These are phyloP conservation scores for Clavaria fumosa DNA, from an alignment of 768 basidiomycete genomes.

Conservation along the genomic window DNA sequence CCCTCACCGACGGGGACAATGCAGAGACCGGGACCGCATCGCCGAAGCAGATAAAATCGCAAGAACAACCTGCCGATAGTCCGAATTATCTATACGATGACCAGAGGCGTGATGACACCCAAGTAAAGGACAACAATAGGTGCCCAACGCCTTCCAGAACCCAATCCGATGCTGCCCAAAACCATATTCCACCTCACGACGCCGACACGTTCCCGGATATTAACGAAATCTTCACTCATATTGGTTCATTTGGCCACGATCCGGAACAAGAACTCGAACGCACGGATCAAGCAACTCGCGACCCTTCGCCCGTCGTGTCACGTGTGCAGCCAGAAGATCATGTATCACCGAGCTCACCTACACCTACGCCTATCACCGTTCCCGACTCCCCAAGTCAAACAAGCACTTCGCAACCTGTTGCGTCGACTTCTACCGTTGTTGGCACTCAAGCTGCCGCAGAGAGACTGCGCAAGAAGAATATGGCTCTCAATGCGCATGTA, in stretches of 20 bases:
- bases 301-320: slow-evolving; percentile 34
- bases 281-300: slow-evolving; percentile 27
- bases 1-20: slow-evolving; percentile 42
- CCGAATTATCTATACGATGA: slow-evolving; percentile 42
- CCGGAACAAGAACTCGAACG: slow-evolving; percentile 27
- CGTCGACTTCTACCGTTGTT: slow-evolving; percentile 34
- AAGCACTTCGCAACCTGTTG: slow-evolving; percentile 24
- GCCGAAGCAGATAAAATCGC: too few species aligned
- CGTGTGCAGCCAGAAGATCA: slow-evolving; percentile 23
- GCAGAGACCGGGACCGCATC: slow-evolving; percentile 1
- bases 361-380: slow-evolving; percentile 16
- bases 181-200: slow-evolving; percentile 19
- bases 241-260: slow-evolving; percentile 46
- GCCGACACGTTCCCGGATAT: slow-evolving; percentile 39
- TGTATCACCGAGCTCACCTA: slow-evolving; percentile 11
- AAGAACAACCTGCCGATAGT: slow-evolving; percentile 31
- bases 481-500: slow-evolving; percentile 34
- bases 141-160: too few species aligned
- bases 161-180: too few species aligned
- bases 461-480: slow-evolving; percentile 27
- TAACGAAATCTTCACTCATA: slow-evolving; percentile 66
- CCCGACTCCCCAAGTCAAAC: slow-evolving; percentile 24
- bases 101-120: slow-evolving; percentile 28
- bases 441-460: slow-evolving; percentile 7
- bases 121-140: too few species aligned